A percentile compares a stretch with the other conserved stretches of the same genome.
phyloP scores from a whole-genome alignment of 1,139 yeast genomes.

The Geotrichum europaeum region DNA sequence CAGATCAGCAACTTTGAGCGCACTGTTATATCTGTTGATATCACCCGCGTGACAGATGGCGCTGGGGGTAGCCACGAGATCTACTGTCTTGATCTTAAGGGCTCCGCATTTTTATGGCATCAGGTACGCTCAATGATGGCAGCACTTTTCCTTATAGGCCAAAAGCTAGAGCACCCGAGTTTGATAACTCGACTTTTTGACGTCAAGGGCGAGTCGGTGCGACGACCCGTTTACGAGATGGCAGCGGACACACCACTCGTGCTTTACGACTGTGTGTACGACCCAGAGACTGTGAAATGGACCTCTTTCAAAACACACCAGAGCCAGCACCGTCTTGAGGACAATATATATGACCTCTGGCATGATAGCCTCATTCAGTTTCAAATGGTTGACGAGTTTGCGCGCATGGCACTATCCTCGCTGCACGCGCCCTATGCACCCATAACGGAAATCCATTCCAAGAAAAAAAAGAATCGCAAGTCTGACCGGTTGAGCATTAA shows the following conservation, averaged over 20 bases:
- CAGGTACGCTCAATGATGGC: conserved; percentile 97
- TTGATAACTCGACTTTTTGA: conserved; percentile 57
- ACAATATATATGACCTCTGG: conserved; percentile 29
- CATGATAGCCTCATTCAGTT: conserved; percentile 35
- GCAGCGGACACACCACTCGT: conserved; percentile 90
- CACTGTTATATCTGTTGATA: conserved; percentile 38
- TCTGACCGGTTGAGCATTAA: conserved; percentile 20
- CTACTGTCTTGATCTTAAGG: conserved; percentile 71
- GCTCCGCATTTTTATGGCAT: conserved; percentile 95
- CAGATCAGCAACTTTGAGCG: conserved; percentile 75
- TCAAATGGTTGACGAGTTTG: conserved; percentile 32
- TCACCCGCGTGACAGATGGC: conserved; percentile 19
- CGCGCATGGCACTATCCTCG: conserved; percentile 22
- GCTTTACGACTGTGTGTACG: conserved; percentile 73
- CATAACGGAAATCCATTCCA: not conserved
- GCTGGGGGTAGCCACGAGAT: conserved; percentile 18
- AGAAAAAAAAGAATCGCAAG: not conserved
- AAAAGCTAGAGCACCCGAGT: conserved; percentile 56
- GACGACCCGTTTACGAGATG: conserved; percentile 79
- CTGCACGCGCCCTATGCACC: conserved; percentile 7
- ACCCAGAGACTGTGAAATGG: conserved; percentile 57
- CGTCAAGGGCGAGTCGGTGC: conserved; percentile 36
- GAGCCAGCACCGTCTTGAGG: conserved; percentile 22
- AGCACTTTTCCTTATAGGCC: conserved; percentile 72
- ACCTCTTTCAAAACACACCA: conserved; percentile 21